These are phyloP conservation scores for Globisporangium heterothallicum DNA, from an alignment of 352 stramenopile species.

Conservation along the genomic window DNA sequence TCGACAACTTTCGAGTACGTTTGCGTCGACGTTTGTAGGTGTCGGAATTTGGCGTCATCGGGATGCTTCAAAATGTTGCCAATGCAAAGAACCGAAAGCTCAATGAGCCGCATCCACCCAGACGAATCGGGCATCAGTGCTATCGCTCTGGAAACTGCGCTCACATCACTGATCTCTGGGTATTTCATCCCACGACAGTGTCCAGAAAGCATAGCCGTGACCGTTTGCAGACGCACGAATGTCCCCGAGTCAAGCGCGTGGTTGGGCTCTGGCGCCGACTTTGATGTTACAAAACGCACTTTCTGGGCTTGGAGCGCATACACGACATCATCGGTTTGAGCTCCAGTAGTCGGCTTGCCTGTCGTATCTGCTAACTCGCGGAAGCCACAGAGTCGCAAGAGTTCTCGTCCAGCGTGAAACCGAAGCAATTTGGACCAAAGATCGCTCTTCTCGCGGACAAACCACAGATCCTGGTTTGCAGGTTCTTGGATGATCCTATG, in stretches of 20 bases:
- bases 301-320: conserved; percentile 32
- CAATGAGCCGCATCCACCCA: conserved; percentile 32
- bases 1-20: conserved; percentile 40
- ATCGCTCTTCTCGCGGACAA: conserved; percentile 16
- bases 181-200: conserved; percentile 41
- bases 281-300: conserved; percentile 38
- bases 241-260: conserved; percentile 21
- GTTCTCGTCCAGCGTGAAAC: conserved; percentile 19
- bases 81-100: conserved; percentile 43
- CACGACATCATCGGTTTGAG: background rate
- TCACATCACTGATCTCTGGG: conserved; percentile 42
- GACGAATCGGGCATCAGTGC: conserved; percentile 5
- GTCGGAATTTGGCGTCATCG: conserved; percentile 35
- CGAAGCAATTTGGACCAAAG: conserved; percentile 22
- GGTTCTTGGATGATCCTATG: conserved; percentile 39
- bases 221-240: conserved; percentile 29
- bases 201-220: conserved; percentile 31
- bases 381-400: conserved; percentile 40
- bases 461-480: conserved; percentile 27
- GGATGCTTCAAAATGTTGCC: conserved; percentile 47
- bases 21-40: conserved; percentile 42
- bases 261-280: conserved; percentile 4
- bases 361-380: background rate
- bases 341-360: background rate
- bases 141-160: conserved; percentile 39